These are phyloP conservation scores for Pseudopithomyces chartarum DNA, from an alignment of 2,329 filamentous ascomycete species.

Conservation along the genomic window DNA sequence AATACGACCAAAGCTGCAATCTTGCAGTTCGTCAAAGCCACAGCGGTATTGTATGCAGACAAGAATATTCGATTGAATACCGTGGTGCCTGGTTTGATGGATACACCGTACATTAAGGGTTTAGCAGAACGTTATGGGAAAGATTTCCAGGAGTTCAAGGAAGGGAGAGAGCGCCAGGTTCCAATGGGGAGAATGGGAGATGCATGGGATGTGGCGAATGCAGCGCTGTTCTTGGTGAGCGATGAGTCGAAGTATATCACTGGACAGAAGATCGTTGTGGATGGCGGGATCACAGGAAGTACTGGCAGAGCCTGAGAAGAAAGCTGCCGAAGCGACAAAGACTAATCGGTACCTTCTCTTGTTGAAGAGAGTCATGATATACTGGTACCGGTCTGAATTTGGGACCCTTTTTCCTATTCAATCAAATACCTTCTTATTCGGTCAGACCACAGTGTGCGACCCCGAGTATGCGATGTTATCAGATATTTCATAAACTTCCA, in stretches of 20 bases:
- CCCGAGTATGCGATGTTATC: too few relatives aligned
- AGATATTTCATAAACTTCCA: too few relatives aligned
- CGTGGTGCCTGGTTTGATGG: slow-evolving; percentile 62
- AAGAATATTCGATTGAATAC: slow-evolving; percentile 58
- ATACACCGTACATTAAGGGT: slow-evolving; percentile 45
- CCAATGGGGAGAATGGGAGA: slow-evolving; percentile 42
- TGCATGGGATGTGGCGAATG: slow-evolving; percentile 42
- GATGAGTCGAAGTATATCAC: slow-evolving; percentile 42
- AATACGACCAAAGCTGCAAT: slow-evolving; percentile 58
- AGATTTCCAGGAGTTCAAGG: slow-evolving; percentile 7
- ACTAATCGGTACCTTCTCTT: too few relatives aligned
- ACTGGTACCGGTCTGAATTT: too few relatives aligned
- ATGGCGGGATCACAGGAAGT: slow-evolving; percentile 26
- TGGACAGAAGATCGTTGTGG: slow-evolving; percentile 43
- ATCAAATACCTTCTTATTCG: too few relatives aligned
- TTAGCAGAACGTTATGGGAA: slow-evolving; percentile 8
- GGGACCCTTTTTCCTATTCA: background rate
- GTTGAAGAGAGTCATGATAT: too few relatives aligned
- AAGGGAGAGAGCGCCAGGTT: slow-evolving; percentile 14
- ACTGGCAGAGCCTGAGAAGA: background rate
- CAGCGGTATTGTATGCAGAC: slow-evolving; percentile 56
- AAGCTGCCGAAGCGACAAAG: background rate
- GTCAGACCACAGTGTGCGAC: too few relatives aligned
- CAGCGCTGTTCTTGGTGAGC: slow-evolving; percentile 36
- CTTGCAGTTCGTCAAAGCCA: slow-evolving; percentile 57